Evolutionary conservation across 495 filamentous ascomycete genomes (phyloP).

Genomic region (Aspergillus cristatus): DNA sequence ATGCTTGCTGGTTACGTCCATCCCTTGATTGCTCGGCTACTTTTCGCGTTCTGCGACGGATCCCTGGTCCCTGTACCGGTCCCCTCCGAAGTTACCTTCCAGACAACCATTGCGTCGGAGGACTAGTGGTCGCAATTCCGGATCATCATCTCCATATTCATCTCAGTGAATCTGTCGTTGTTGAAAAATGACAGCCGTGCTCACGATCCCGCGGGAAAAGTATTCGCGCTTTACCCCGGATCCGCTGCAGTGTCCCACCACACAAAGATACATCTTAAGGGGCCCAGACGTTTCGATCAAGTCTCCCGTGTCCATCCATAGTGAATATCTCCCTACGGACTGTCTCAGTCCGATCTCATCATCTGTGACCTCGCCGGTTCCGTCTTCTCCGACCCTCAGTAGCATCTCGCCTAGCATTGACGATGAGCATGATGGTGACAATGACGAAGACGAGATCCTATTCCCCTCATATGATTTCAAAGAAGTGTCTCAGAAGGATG

Average conservation of each 20-base stretch:
- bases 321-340: constrained; percentile 23
- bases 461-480: constrained; percentile 46
- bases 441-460: constrained; percentile 48
- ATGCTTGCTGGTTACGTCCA: too few relatives aligned
- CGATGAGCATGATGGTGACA: constrained; percentile 39
- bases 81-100: too few relatives aligned
- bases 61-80: too few relatives aligned
- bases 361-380: constrained; percentile 28
- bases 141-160: too few relatives aligned
- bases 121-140: too few relatives aligned
- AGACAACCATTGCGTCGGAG: too few relatives aligned
- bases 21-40: too few relatives aligned
- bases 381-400: constrained; percentile 51
- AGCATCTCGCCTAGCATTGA: constrained; percentile 51
- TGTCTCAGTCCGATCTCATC: constrained; percentile 28
- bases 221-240: constrained; percentile 31
- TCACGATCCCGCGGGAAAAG: constrained; percentile 27
- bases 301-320: constrained; percentile 17
- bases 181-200: constrained; percentile 36
- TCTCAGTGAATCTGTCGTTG: too few relatives aligned
- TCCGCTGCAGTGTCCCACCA: constrained; percentile 30
- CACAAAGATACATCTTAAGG: constrained; percentile 36
- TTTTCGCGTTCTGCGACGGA: too few relatives aligned
- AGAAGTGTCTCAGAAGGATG: constrained; percentile 18
- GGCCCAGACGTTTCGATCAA: constrained; percentile 22